Conservation (phyloP, 768 basidiomycete genomes). For the Podaxis pistillaris region DNA sequence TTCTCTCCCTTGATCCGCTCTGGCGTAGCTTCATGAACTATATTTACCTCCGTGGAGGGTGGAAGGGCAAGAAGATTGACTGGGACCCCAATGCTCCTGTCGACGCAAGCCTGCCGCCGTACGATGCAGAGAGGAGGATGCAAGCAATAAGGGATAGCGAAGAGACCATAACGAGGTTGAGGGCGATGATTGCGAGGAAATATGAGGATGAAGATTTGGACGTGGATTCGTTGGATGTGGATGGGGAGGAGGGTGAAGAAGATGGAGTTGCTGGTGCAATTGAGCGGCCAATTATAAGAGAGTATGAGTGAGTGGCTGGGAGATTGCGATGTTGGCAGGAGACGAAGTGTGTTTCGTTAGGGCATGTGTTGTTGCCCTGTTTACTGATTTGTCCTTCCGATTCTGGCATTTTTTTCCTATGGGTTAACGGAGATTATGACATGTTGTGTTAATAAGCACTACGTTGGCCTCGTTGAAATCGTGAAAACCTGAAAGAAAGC, state of each 20-base stretch:
- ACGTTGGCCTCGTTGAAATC: no score
- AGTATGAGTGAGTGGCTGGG: constrained; percentile 25
- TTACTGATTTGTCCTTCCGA: neutral
- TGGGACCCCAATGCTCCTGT: constrained; percentile 34
- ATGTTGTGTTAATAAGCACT: no score
- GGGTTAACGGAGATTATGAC: no score
- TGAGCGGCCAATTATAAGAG: constrained; percentile 31
- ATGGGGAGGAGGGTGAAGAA: constrained; percentile 22
- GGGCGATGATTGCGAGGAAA: constrained; percentile 29
- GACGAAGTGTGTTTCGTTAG: neutral
- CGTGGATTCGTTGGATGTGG: constrained; percentile 23
- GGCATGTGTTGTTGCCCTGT: neutral
- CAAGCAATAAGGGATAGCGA: constrained; percentile 34
- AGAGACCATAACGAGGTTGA: constrained; percentile 33
- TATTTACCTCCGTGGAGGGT: constrained; percentile 47
- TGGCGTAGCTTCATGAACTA: constrained; percentile 65
- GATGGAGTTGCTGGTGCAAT: constrained; percentile 26
- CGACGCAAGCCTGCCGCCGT: constrained; percentile 27
- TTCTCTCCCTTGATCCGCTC: constrained; percentile 55
- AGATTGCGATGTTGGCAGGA: neutral
- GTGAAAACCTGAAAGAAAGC: no score
- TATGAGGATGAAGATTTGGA: constrained; percentile 27
- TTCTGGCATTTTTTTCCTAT: neutral
- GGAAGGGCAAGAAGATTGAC: constrained; percentile 41
- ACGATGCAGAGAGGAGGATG: constrained; percentile 29